These are phyloP conservation scores for Neurospora sp. DNA, from an alignment of 2,329 filamentous ascomycete genomes.

Conservation along the genomic window DNA sequence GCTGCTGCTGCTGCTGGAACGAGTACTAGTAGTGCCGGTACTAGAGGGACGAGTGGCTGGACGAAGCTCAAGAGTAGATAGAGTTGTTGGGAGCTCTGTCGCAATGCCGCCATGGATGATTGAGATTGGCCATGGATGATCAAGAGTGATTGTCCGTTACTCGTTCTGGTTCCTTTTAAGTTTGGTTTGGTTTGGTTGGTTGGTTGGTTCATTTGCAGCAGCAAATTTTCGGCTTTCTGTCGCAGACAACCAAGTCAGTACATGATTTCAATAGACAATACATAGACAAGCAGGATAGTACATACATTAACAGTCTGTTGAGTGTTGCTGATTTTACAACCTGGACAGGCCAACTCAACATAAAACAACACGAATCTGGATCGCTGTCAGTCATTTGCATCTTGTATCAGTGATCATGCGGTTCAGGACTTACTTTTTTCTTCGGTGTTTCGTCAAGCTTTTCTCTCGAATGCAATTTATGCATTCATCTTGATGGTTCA, in stretches of 20 bases:
- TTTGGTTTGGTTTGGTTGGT: background rate
- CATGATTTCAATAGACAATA: background rate
- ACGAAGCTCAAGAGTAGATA: slow-evolving; percentile 14
- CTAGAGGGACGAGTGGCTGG: slow-evolving; percentile 14
- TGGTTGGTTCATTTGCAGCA: background rate
- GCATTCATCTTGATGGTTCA: background rate
- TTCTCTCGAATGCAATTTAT: background rate
- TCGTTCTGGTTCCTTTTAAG: background rate
- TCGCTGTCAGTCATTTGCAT: background rate
- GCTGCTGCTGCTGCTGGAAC: slow-evolving; percentile 5
- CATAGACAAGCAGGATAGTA: background rate
- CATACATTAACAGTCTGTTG: background rate
- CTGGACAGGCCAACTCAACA: background rate
- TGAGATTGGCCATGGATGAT: background rate
- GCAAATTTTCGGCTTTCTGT: background rate
- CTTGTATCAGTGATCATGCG: background rate
- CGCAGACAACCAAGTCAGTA: background rate
- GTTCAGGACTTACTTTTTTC: background rate
- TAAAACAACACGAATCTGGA: background rate
- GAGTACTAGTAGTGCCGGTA: slow-evolving; percentile 1
- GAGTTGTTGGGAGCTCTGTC: background rate
- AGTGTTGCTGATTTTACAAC: background rate
- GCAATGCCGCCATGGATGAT: background rate
- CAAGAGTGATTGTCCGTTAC: background rate
- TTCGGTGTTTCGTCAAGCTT: background rate